Conservation (phyloP, 1,139 yeast species). For the Blastobotrys raffinosifermentans region DNA sequence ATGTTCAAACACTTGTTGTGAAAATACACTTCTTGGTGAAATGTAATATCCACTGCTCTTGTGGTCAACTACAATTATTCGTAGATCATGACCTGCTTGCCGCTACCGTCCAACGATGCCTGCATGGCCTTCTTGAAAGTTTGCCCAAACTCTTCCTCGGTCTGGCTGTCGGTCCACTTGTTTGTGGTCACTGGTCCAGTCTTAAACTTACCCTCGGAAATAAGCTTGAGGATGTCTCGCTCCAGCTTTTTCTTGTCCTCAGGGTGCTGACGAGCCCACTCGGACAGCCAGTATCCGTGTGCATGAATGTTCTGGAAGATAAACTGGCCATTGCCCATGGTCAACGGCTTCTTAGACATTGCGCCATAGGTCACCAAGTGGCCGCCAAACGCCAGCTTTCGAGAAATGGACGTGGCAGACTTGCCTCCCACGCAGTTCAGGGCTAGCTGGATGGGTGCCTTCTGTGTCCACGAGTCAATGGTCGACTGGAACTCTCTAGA, state of each 20-base stretch:
- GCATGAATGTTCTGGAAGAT: conserved; percentile 84
- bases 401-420: conserved; percentile 70
- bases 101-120: conserved; percentile 38
- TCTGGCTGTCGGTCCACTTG: conserved; percentile 36
- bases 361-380: conserved; percentile 92
- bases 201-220: conserved; percentile 44
- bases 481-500: conserved; percentile 58
- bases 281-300: conserved; percentile 92
- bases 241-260: conserved; percentile 57
- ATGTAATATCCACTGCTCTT: too few species aligned
- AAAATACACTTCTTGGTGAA: too few species aligned
- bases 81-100: conserved; percentile 33
- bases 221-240: conserved; percentile 52
- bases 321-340: conserved; percentile 78
- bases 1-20: too few species aligned
- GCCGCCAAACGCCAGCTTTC: conserved; percentile 65
- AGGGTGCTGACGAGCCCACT: conserved; percentile 60
- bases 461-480: conserved; percentile 56
- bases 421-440: conserved; percentile 93
- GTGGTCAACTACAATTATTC: conserved; percentile 5
- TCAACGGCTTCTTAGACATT: conserved; percentile 93
- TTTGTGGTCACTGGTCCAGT: conserved; percentile 57
- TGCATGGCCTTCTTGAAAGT: conserved; percentile 49
- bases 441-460: conserved; percentile 57
- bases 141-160: conserved; percentile 47